Percentiles rank a stretch among this genome's conserved stretches.
phyloP scores from a whole-genome alignment of 441 rosid genomes.

The Erodium chrysanthum region DNA sequence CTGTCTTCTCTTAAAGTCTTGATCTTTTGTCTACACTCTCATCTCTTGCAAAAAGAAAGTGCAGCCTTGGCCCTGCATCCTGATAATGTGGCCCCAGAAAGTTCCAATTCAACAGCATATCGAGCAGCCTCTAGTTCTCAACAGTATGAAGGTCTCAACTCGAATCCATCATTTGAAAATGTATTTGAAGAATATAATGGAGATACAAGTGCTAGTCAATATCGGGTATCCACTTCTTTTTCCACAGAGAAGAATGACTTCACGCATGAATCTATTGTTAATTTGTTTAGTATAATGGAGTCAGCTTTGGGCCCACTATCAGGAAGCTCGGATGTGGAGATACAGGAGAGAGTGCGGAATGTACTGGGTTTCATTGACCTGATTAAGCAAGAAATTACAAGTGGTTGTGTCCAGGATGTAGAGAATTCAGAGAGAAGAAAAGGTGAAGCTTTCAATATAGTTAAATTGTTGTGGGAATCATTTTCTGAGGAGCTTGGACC shows the following conservation, averaged over 20 bases:
- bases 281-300: constrained; percentile 44
- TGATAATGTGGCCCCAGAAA: constrained; percentile 23
- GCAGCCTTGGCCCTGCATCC: constrained; percentile 15
- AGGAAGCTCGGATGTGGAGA: constrained; percentile 59
- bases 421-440: constrained; percentile 19
- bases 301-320: constrained; percentile 39
- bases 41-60: constrained; percentile 28
- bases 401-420: constrained; percentile 19
- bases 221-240: constrained; percentile 21
- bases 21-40: constrained; percentile 37
- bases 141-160: constrained; percentile 16
- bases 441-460: constrained; percentile 31
- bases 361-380: constrained; percentile 51
- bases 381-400: constrained; percentile 37
- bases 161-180: constrained; percentile 24
- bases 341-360: constrained; percentile 64
- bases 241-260: constrained; percentile 22
- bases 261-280: constrained; percentile 38
- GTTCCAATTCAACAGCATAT: constrained; percentile 10
- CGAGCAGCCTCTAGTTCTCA: too few relatives aligned
- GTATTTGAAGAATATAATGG: constrained; percentile 24
- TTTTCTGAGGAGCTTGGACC: constrained; percentile 71
- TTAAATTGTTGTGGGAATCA: constrained; percentile 42
- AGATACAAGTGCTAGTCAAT: constrained; percentile 14
- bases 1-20: constrained; percentile 65